Evolutionary conservation across 495 filamentous ascomycete genomes (phyloP), one percentile per base, ranked within the genome.

Genomic region (Penicillium desertorum): DNA sequence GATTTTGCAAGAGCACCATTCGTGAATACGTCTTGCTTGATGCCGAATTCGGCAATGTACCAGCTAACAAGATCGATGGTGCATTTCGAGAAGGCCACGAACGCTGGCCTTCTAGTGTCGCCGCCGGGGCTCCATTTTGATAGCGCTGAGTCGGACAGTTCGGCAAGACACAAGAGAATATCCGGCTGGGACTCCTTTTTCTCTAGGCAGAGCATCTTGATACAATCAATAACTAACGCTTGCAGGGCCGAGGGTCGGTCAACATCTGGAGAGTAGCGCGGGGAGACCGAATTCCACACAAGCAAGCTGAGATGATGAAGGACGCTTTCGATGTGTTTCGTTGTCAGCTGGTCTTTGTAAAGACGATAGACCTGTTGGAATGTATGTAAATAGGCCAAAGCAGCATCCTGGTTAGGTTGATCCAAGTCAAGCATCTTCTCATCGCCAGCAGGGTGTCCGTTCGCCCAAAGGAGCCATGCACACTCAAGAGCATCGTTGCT

Each of bases 221-320:
- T 74, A 39, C 83, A 86, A 22, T 90, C 85, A 14, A 94, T 71
- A 16, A 93, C 85, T 60, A 87, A 78, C 11, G 71, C 81, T 66
- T 98, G 94, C 8, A 98, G 69, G 9, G 84, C 80, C 1, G 92
- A 96, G 57, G 89, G 79, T 54, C 84, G 85, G 50, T 96, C 92
- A n/a, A 91, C 77, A 72, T 97, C 94, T 34, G 83, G 84, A 34
- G 88, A 86, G 64, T 96, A 96, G 16, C 82, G 74, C 2, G 87
- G 82, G n/a, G 83, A 82, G 23, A 89, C 85, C 5, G 91, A 94
- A 66, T 74, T 88, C 74, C 72, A 80, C 61, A 75, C 84, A 64
- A 87, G 92, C 72, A 71, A 72, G 65, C 71, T 73, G 25, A 89
- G 66, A 56, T 86, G 76, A 9, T 71, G 58, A 11, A 86, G 66